Conservation (phyloP, 2,329 filamentous ascomycete genomes). For the Neofusicoccum sp. region DNA sequence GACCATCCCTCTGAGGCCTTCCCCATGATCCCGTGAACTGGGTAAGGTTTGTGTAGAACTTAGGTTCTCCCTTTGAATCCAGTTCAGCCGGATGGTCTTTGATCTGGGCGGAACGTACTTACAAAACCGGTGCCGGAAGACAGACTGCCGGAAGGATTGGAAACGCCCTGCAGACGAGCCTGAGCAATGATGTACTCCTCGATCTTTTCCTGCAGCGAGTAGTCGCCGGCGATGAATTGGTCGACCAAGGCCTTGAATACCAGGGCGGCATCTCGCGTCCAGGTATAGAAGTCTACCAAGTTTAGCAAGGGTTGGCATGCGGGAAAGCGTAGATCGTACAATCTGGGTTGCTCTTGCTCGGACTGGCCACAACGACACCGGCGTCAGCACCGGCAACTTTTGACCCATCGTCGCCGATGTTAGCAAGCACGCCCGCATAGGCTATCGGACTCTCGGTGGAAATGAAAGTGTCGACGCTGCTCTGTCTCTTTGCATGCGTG, state of each 20-base stretch:
- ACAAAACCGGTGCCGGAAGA: slow-evolving; percentile 37
- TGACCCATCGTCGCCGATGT: slow-evolving; percentile 16
- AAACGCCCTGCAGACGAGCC: slow-evolving; percentile 40
- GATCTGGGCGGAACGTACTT: background rate
- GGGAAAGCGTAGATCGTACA: slow-evolving; percentile 31
- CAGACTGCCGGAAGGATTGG: slow-evolving; percentile 42
- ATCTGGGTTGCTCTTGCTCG: slow-evolving; percentile 44
- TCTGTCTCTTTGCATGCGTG: background rate
- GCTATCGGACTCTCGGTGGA: slow-evolving; percentile 17
- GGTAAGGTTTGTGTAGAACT: slow-evolving; percentile 43
- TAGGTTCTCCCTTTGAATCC: slow-evolving; percentile 42
- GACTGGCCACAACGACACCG: slow-evolving; percentile 49
- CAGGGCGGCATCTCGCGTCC: slow-evolving; percentile 24
- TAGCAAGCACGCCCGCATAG: slow-evolving; percentile 9
- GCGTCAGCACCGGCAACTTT: slow-evolving; percentile 30
- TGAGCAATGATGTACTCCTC: slow-evolving; percentile 38
- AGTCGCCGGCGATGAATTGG: slow-evolving; percentile 28
- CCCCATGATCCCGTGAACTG: slow-evolving; percentile 44
- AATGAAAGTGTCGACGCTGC: slow-evolving; percentile 8
- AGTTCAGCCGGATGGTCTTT: background rate
- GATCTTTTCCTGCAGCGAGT: slow-evolving; percentile 26
- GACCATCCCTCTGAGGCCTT: slow-evolving; percentile 48
- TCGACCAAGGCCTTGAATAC: slow-evolving; percentile 24
- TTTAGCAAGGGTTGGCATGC: background rate
- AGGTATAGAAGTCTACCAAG: slow-evolving; percentile 41